Evolutionary conservation across 768 basidiomycete genomes (phyloP).

Genomic region (Leucogyrophana mollusca): DNA sequence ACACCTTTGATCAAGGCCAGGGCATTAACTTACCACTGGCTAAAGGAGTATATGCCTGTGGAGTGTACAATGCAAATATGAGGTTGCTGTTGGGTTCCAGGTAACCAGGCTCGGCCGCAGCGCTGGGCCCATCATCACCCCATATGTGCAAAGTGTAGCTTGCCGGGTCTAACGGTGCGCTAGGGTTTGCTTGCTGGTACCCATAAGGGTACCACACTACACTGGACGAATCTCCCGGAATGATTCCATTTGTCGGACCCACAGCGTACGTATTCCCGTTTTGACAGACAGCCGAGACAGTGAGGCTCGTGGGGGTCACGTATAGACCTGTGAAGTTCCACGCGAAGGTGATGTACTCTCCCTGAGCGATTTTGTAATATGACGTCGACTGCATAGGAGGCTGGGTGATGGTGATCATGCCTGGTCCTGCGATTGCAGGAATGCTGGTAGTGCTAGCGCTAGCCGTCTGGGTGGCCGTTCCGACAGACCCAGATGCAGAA

Average conservation of each 20-base stretch:
- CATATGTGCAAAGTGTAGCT: slow-evolving; percentile 60
- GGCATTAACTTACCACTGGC: slow-evolving; percentile 32
- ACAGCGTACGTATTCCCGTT: slow-evolving; percentile 72
- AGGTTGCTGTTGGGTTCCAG: slow-evolving; percentile 53
- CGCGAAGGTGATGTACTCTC: slow-evolving; percentile 63
- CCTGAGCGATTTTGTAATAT: slow-evolving; percentile 63
- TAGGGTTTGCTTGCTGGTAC: slow-evolving; percentile 48
- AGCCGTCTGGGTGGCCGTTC: background rate
- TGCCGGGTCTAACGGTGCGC: slow-evolving; percentile 56
- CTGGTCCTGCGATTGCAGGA: slow-evolving; percentile 36
- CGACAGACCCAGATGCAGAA: slow-evolving; percentile 22
- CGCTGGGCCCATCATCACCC: slow-evolving; percentile 53
- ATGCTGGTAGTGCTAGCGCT: slow-evolving; percentile 16
- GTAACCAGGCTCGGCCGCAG: slow-evolving; percentile 46
- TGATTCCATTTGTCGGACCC: slow-evolving; percentile 52
- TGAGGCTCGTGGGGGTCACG: slow-evolving; percentile 51
- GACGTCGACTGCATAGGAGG: slow-evolving; percentile 59
- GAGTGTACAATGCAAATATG: slow-evolving; percentile 63
- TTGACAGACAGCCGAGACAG: slow-evolving; percentile 62
- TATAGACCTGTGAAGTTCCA: slow-evolving; percentile 69
- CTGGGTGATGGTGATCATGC: slow-evolving; percentile 52
- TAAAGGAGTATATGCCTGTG: slow-evolving; percentile 54
- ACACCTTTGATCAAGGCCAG: background rate
- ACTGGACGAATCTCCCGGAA: slow-evolving; percentile 49
- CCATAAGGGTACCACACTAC: slow-evolving; percentile 62